These are phyloP conservation scores for Ascochyta koolunga DNA, from an alignment of 2,329 filamentous ascomycete genomes.

Conservation along the genomic window DNA sequence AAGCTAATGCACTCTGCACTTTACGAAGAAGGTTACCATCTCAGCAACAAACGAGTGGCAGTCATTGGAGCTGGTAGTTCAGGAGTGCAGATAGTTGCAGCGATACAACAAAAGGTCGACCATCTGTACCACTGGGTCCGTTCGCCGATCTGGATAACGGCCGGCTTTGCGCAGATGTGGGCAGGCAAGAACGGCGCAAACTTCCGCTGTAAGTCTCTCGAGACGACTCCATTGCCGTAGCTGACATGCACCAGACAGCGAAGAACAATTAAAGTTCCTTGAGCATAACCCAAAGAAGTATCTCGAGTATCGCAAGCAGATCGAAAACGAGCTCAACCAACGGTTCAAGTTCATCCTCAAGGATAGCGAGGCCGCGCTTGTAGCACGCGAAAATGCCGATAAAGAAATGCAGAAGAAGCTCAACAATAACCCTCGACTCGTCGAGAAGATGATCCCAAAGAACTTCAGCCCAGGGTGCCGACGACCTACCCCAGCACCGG, in stretches of 20 bases:
- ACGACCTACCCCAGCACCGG: conserved; percentile 32
- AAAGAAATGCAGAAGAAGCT: conserved; percentile 51
- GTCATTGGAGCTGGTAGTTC: conserved; percentile 52
- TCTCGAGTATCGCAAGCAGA: conserved; percentile 55
- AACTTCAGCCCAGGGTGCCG: conserved; percentile 39
- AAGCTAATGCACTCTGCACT: conserved; percentile 53
- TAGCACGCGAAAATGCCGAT: conserved; percentile 49
- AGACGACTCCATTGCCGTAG: neutral
- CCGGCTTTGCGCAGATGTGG: conserved; percentile 56
- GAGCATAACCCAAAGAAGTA: conserved; percentile 52
- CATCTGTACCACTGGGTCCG: conserved; percentile 52
- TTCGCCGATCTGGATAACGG: conserved; percentile 56
- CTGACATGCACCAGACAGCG: conserved; percentile 38
- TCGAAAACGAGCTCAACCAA: conserved; percentile 59
- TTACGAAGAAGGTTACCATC: conserved; percentile 49
- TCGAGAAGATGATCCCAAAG: conserved; percentile 55
- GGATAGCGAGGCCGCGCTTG: conserved; percentile 53
- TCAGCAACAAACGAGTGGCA: conserved; percentile 49
- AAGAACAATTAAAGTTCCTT: conserved; percentile 50
- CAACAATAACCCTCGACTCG: conserved; percentile 46
- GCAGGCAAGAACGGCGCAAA: conserved; percentile 56
- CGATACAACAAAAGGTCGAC: conserved; percentile 48
- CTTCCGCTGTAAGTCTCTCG: conserved; percentile 48
- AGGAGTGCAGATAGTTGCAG: conserved; percentile 53
- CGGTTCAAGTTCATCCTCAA: conserved; percentile 62